A percentile compares a stretch with the other conserved stretches of the same genome.
Conservation (phyloP, 768 basidiomycete genomes). For the Hygrocybe punicea region DNA sequence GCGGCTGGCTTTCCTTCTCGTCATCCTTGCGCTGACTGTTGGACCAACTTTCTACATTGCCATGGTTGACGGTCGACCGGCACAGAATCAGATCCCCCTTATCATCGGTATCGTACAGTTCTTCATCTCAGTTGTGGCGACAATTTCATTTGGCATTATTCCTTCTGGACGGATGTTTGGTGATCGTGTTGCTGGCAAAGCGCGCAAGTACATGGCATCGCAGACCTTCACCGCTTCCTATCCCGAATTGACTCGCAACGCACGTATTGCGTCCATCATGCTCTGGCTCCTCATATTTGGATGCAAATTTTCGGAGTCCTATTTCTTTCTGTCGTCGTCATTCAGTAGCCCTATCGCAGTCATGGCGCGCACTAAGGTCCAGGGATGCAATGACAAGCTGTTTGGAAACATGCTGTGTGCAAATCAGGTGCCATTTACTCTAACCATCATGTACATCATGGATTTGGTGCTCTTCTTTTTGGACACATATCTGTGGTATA, state of each 20-base stretch:
- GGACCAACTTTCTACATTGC: conserved; percentile 95
- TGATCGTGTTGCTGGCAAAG: conserved; percentile 94
- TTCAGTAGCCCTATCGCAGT: conserved; percentile 94
- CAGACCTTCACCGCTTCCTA: conserved; percentile 99
- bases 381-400: conserved; percentile 80
- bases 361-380: conserved; percentile 94
- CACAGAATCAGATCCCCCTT: conserved; percentile 67
- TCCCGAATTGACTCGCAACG: conserved; percentile 65
- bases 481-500: conserved; percentile 99
- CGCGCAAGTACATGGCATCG: conserved; percentile 97
- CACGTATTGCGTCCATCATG: conserved; percentile 77
- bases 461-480: conserved; percentile 97
- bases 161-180: conserved; percentile 99
- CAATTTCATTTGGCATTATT: conserved; percentile 79
- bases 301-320: conserved; percentile 97
- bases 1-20: conserved; percentile 84
- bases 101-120: conserved; percentile 94
- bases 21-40: conserved; percentile 88
- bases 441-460: conserved; percentile 99
- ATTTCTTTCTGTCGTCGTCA: conserved; percentile 97
- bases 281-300: conserved; percentile 92
- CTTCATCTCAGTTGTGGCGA: conserved; percentile 81
- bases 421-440: conserved; percentile 91
- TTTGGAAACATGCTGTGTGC: conserved; percentile 80
- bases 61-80: conserved; percentile 65